Evolutionary conservation across 805 yeast species (phyloP).

Genomic region (Teunomyces stri): DNA sequence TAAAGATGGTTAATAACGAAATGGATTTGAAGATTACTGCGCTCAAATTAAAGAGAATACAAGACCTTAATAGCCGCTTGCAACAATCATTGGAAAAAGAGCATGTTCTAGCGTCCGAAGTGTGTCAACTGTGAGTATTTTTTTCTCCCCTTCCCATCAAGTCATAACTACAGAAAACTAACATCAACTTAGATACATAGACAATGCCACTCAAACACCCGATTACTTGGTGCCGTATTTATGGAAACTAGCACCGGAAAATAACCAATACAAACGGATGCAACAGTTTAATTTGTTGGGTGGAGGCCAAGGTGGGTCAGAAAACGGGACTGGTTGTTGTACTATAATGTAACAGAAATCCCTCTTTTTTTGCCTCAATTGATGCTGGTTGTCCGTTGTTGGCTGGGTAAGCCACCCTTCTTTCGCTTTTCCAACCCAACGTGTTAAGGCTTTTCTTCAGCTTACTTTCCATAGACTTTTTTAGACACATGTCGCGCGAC

Average conservation of each 20-base stretch:
- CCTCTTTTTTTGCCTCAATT: neutral
- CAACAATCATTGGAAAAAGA: conserved; percentile 51
- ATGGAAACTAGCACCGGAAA: conserved; percentile 38
- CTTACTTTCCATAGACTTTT: neutral
- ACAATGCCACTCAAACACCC: conserved; percentile 41
- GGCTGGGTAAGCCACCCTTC: neutral
- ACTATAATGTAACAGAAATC: neutral
- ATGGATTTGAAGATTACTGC: conserved; percentile 44
- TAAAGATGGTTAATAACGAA: conserved; percentile 8
- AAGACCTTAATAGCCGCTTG: conserved; percentile 42
- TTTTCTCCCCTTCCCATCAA: neutral
- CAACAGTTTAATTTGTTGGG: conserved; percentile 13
- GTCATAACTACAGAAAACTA: conserved; percentile 1
- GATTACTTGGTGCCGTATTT: conserved; percentile 47
- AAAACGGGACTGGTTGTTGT: neutral
- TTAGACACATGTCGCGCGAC: neutral
- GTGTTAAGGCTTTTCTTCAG: no score
- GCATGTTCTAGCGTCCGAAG: conserved; percentile 31
- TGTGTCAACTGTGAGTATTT: conserved; percentile 8
- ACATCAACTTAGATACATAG: conserved; percentile 30
- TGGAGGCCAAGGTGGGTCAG: neutral
- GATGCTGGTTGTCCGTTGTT: neutral
- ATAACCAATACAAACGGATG: conserved; percentile 32
- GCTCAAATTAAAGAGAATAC: conserved; percentile 45
- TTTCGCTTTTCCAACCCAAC: neutral